A percentile compares a stretch with the other conserved stretches of the same genome.
phyloP scores from a whole-genome alignment of 495 filamentous ascomycete species.

The Articulospora tetracladia region DNA sequence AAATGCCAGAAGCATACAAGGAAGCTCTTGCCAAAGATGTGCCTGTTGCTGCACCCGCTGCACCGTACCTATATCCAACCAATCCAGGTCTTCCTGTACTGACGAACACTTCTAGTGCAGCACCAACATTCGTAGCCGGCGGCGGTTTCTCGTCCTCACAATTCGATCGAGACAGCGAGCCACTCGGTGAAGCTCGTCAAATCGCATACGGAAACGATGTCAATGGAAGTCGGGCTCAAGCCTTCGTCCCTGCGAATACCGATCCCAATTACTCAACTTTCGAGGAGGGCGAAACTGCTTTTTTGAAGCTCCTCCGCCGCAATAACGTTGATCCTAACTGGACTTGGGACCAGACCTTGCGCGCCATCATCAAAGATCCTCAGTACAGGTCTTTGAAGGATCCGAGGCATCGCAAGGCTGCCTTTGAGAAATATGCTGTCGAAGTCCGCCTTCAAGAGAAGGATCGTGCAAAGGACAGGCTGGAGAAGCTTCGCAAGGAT shows the following conservation, averaged over 20 bases:
- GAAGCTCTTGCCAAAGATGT: conserved; percentile 55
- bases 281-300: conserved; percentile 93
- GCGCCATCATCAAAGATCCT: conserved; percentile 84
- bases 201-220: conserved; percentile 62
- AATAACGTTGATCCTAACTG: conserved; percentile 84
- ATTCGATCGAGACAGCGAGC: conserved; percentile 37
- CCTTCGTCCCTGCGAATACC: conserved; percentile 57
- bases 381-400: conserved; percentile 94
- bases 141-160: conserved; percentile 44
- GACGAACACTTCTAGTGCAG: conserved; percentile 34
- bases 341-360: conserved; percentile 89
- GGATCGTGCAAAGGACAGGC: conserved; percentile 89
- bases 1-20: conserved; percentile 85
- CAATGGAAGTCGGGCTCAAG: conserved; percentile 47
- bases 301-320: conserved; percentile 84
- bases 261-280: conserved; percentile 81
- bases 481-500: conserved; percentile 88
- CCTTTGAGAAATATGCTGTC: conserved; percentile 92
- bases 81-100: not conserved
- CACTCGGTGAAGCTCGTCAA: conserved; percentile 60
- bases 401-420: conserved; percentile 84
- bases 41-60: conserved; percentile 37
- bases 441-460: conserved; percentile 92
- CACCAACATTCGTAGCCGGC: conserved; percentile 65
- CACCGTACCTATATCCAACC: conserved; percentile 52